These are phyloP conservation scores for Ilyonectria mors-panacis DNA, from an alignment of 2,329 filamentous ascomycete species.

Conservation along the genomic window DNA sequence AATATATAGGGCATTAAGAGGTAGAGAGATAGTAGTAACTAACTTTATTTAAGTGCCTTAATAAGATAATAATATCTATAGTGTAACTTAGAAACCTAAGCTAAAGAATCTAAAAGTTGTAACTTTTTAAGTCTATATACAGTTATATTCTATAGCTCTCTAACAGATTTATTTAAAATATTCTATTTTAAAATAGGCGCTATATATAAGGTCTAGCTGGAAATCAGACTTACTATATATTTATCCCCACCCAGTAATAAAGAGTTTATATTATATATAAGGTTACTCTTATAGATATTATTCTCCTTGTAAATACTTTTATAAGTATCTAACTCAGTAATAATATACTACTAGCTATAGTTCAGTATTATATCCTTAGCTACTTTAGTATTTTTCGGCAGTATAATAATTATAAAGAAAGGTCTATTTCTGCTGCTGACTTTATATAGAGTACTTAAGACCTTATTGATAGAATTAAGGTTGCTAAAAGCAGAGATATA, in stretches of 20 bases:
- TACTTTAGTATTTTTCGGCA: slow-evolving; percentile 3
- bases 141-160: too few relatives aligned
- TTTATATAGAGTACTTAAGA: background rate
- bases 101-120: too few relatives aligned
- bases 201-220: slow-evolving; percentile 18
- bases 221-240: slow-evolving; percentile 13
- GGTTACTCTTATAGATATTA: background rate
- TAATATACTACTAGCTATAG: slow-evolving; percentile 18
- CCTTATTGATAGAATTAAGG: background rate
- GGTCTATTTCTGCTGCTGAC: slow-evolving; percentile 6
- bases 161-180: too few relatives aligned
- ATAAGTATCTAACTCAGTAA: slow-evolving; percentile 11
- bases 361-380: slow-evolving; percentile 20
- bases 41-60: too few relatives aligned
- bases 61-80: too few relatives aligned
- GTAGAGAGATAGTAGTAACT: too few relatives aligned
- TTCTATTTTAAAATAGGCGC: slow-evolving; percentile 18
- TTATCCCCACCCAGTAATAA: slow-evolving; percentile 7
- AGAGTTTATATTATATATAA: slow-evolving; percentile 18
- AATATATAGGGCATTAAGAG: too few relatives aligned
- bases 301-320: slow-evolving; percentile 1
- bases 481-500: slow-evolving; percentile 26
- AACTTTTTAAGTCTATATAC: too few relatives aligned
- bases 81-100: too few relatives aligned
- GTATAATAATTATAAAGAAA: background rate